Percentiles rank a stretch among this genome's conserved stretches.
Evolutionary conservation across 345 rosid species (phyloP).

Genomic region (Eucalyptus pumila): DNA sequence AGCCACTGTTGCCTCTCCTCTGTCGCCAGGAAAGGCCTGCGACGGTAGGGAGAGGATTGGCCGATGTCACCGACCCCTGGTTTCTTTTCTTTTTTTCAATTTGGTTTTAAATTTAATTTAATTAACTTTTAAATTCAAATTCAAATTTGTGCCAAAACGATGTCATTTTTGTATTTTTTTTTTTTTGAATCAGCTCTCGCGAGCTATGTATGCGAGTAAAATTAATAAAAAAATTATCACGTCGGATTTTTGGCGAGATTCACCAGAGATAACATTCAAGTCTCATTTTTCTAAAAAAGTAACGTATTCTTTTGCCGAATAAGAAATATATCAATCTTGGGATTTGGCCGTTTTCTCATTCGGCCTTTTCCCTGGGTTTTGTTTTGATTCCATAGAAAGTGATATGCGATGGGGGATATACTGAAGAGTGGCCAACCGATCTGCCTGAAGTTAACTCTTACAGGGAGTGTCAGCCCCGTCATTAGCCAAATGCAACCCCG

Average conservation of each 20-base stretch:
- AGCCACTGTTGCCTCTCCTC: rapidly evolving
- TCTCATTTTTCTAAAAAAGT: too few relatives aligned
- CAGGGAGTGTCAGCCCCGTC: too few relatives aligned
- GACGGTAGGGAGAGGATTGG: too few relatives aligned
- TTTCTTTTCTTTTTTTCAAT: too few relatives aligned
- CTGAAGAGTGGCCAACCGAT: not conserved
- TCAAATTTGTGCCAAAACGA: rapidly evolving
- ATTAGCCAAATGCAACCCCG: too few relatives aligned
- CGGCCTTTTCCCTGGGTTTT: not conserved
- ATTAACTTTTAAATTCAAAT: too few relatives aligned
- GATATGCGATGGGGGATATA: not conserved
- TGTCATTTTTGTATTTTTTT: too few relatives aligned
- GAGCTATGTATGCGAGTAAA: rapidly evolving
- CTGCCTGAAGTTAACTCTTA: too few relatives aligned
- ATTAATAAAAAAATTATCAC: too few relatives aligned
- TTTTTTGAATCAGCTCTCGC: rapidly evolving
- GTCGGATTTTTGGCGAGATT: rapidly evolving
- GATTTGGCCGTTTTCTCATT: not conserved
- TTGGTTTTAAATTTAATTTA: too few relatives aligned
- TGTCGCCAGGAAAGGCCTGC: rapidly evolving
- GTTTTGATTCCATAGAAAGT: not conserved
- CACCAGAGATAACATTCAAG: rapidly evolving
- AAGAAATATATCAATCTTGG: not conserved
- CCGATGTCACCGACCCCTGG: rapidly evolving
- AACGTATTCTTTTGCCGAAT: too few relatives aligned